Conservation (phyloP, 495 filamentous ascomycete genomes). For the Mytilinidion resinicola region DNA sequence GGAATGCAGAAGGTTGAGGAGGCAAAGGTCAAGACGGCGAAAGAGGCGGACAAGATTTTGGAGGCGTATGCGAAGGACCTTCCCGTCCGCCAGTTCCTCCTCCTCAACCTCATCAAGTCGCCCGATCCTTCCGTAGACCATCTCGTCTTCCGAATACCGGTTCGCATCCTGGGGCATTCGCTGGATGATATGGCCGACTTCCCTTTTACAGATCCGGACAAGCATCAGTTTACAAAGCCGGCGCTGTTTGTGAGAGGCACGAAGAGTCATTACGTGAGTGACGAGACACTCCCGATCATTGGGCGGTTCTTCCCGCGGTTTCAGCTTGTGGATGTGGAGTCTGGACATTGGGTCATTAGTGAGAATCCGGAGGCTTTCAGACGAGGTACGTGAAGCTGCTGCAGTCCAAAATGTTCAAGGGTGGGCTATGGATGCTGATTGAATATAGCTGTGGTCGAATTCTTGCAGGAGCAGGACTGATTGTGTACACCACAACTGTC, state of each 20-base stretch:
- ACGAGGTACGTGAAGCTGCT: slow-evolving; percentile 51
- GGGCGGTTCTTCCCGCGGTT: slow-evolving; percentile 87
- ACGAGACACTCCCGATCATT: slow-evolving; percentile 80
- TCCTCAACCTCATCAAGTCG: slow-evolving; percentile 71
- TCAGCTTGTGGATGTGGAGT: slow-evolving; percentile 70
- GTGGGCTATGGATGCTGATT: slow-evolving; percentile 11
- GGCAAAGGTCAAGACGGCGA: slow-evolving; percentile 55
- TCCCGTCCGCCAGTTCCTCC: slow-evolving; percentile 80
- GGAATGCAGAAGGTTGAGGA: slow-evolving; percentile 81
- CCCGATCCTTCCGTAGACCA: slow-evolving; percentile 35
- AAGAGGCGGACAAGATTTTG: slow-evolving; percentile 76
- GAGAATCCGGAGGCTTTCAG: slow-evolving; percentile 87
- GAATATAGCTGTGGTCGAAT: slow-evolving; percentile 28
- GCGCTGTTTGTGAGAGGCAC: slow-evolving; percentile 81
- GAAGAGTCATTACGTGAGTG: slow-evolving; percentile 74
- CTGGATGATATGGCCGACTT: slow-evolving; percentile 76
- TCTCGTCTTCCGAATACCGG: slow-evolving; percentile 54
- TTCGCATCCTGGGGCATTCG: slow-evolving; percentile 49
- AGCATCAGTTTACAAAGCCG: slow-evolving; percentile 61
- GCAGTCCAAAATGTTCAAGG: not conserved
- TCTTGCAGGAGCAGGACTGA: slow-evolving; percentile 5
- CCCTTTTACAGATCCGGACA: slow-evolving; percentile 63
- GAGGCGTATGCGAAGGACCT: slow-evolving; percentile 68
- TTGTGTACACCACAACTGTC: no score
- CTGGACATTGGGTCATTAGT: slow-evolving; percentile 91